Evolutionary conservation across 2,329 filamentous ascomycete genomes (phyloP).

Genomic region (Claviceps pazoutovae): DNA sequence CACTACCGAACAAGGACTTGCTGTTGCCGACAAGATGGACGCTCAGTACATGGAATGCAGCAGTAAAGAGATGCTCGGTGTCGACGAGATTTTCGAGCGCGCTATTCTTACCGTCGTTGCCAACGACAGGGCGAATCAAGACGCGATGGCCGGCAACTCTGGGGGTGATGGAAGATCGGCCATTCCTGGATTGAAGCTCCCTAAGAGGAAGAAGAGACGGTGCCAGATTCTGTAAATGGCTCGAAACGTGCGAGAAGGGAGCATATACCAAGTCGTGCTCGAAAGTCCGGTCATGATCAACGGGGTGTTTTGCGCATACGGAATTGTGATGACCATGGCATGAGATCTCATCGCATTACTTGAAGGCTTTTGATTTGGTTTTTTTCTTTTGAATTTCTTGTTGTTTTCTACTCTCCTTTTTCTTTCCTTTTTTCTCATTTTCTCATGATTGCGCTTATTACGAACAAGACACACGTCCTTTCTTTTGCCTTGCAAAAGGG

Average conservation of each 20-base stretch:
- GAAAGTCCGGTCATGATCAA: not conserved
- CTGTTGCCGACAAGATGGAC: constrained; percentile 84
- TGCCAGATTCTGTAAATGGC: constrained; percentile 59
- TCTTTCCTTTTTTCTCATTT: constrained; percentile 10
- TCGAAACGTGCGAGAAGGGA: not conserved
- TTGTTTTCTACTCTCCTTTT: constrained; percentile 14
- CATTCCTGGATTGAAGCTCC: constrained; percentile 29
- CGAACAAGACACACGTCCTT: constrained; percentile 7
- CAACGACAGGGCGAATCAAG: constrained; percentile 55
- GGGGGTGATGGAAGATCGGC: constrained; percentile 24
- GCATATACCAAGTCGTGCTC: not conserved
- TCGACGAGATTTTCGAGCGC: constrained; percentile 89
- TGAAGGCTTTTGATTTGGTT: constrained; percentile 19
- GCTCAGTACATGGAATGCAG: constrained; percentile 97
- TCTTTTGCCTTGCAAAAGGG: constrained; percentile 1
- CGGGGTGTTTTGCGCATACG: constrained; percentile 12
- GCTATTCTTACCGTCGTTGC: constrained; percentile 84
- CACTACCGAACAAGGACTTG: constrained; percentile 75
- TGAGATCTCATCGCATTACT: constrained; percentile 6
- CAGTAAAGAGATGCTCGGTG: constrained; percentile 90
- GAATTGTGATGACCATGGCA: constrained; percentile 25
- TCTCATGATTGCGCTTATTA: constrained; percentile 20
- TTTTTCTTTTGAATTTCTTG: constrained; percentile 9
- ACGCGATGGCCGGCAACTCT: constrained; percentile 29
- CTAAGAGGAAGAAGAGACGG: constrained; percentile 73